These are phyloP conservation scores for Clonostachys rosea DNA, from an alignment of 2,329 filamentous ascomycete genomes.

Conservation along the genomic window DNA sequence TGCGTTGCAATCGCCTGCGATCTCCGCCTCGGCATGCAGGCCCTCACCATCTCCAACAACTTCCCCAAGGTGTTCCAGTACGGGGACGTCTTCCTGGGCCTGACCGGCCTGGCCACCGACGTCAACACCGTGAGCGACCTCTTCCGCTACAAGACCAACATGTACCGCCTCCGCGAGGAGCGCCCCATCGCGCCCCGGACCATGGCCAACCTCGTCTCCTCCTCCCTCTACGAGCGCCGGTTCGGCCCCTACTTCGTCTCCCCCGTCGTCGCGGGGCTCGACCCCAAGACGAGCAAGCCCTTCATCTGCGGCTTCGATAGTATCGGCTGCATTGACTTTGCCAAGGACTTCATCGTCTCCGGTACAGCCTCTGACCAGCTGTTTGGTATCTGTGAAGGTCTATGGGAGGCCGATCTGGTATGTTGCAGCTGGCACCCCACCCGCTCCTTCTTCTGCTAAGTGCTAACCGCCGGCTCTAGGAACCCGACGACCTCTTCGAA, in stretches of 20 bases:
- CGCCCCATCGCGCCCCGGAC: conserved; percentile 91
- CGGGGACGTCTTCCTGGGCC: conserved; percentile 89
- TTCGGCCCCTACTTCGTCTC: conserved; percentile 97
- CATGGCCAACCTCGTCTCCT: conserved; percentile 92
- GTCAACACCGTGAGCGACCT: conserved; percentile 92
- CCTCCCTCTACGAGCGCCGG: conserved; percentile 86
- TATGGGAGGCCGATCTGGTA: conserved; percentile 98
- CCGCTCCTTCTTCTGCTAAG: not conserved
- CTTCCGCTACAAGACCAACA: conserved; percentile 99
- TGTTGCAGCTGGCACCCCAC: conserved; percentile 21
- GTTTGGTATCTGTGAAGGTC: conserved; percentile 95
- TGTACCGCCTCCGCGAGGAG: conserved; percentile 98
- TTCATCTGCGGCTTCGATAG: conserved; percentile 99
- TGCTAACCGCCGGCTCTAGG: conserved; percentile 37
- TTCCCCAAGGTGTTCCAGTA: conserved; percentile 99
- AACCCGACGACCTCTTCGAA: conserved; percentile 93
- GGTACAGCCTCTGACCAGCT: conserved; percentile 96
- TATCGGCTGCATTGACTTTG: conserved; percentile 99
- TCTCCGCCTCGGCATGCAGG: conserved; percentile 92
- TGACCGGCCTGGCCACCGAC: conserved; percentile 95
- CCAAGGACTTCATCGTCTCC: conserved; percentile 98
- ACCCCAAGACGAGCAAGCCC: conserved; percentile 87
- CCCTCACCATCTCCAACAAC: conserved; percentile 98
- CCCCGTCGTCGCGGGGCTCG: conserved; percentile 90
- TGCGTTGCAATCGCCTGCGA: conserved; percentile 99